Evolutionary conservation across 2,329 filamentous ascomycete genomes (phyloP).

Genomic region (Cryoendolithus antarcticus): DNA sequence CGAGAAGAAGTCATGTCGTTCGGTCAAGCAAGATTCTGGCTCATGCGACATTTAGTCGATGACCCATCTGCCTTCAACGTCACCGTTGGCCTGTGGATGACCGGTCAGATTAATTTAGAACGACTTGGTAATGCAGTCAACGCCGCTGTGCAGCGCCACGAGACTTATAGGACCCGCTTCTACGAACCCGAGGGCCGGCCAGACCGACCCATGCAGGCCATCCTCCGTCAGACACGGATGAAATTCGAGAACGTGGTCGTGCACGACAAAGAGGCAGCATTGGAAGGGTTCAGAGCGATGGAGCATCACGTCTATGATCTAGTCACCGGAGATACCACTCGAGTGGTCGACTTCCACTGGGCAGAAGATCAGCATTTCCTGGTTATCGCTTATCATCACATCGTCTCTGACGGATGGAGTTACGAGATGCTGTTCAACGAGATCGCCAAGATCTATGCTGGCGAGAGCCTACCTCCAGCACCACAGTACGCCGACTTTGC

Average conservation of each 20-base stretch:
- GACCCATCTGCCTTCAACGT: constrained; percentile 8
- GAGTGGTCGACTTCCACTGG: constrained; percentile 11
- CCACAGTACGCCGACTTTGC: constrained; percentile 1
- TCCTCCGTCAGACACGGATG: background rate
- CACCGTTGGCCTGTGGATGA: background rate
- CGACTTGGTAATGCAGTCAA: constrained; percentile 1
- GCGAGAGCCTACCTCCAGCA: too few species aligned
- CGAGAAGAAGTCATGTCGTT: constrained; percentile 4
- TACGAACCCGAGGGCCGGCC: background rate
- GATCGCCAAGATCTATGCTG: constrained; percentile 11
- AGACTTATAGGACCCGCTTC: constrained; percentile 1
- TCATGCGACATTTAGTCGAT: constrained; percentile 4
- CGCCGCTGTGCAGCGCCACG: background rate
- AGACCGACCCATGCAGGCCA: background rate
- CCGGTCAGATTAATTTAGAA: background rate
- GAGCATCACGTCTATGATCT: constrained; percentile 12
- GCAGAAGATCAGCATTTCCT: background rate
- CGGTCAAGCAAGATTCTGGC: constrained; percentile 12
- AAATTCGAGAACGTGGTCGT: background rate
- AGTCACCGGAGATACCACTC: constrained; percentile 13
- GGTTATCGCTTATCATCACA: constrained; percentile 24
- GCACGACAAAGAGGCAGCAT: background rate
- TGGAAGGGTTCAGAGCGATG: background rate
- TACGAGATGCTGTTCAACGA: constrained; percentile 16
- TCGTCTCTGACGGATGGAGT: constrained; percentile 23